These are phyloP conservation scores for Mycena sp. DNA, from an alignment of 1,284 basidiomycete species.

Conservation along the genomic window DNA sequence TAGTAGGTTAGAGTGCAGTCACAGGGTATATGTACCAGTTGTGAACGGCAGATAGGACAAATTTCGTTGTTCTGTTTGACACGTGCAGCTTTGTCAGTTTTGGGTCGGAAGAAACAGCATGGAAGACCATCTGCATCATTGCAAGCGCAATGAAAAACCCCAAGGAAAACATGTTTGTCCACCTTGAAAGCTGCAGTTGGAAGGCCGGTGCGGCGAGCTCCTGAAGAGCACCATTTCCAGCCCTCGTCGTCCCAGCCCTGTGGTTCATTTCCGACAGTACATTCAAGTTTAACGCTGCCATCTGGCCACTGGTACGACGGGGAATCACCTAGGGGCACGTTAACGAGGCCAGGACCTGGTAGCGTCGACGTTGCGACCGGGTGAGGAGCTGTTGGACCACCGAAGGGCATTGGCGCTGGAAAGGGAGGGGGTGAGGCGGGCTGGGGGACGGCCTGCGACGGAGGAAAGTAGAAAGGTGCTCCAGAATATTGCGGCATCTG, in stretches of 20 bases:
- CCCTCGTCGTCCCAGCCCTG: slow-evolving; percentile 1
- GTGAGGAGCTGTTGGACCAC: too few species aligned
- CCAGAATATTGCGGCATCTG: too few species aligned
- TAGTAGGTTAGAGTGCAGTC: neutral
- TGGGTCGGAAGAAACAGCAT: neutral
- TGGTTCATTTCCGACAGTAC: neutral
- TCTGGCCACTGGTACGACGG: slow-evolving; percentile 2
- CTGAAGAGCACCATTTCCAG: slow-evolving; percentile 12
- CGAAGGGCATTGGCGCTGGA: too few species aligned
- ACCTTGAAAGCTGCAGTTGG: neutral
- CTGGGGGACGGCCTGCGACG: too few species aligned
- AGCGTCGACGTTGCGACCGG: too few species aligned
- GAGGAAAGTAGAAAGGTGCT: too few species aligned
- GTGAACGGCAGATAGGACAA: slow-evolving; percentile 2
- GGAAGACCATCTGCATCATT: neutral
- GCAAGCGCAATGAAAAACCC: neutral
- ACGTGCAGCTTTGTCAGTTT: neutral
- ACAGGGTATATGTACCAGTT: neutral
- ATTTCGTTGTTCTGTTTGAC: neutral
- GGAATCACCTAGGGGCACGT: neutral
- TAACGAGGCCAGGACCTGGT: too few species aligned
- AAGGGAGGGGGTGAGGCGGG: too few species aligned
- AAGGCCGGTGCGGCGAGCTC: neutral
- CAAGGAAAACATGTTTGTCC: neutral
- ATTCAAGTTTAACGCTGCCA: slow-evolving; percentile 1